A percentile compares a stretch with the other conserved stretches of the same genome.
Evolutionary conservation across 768 basidiomycete species (phyloP).

Genomic region (Royoungia palumana): DNA sequence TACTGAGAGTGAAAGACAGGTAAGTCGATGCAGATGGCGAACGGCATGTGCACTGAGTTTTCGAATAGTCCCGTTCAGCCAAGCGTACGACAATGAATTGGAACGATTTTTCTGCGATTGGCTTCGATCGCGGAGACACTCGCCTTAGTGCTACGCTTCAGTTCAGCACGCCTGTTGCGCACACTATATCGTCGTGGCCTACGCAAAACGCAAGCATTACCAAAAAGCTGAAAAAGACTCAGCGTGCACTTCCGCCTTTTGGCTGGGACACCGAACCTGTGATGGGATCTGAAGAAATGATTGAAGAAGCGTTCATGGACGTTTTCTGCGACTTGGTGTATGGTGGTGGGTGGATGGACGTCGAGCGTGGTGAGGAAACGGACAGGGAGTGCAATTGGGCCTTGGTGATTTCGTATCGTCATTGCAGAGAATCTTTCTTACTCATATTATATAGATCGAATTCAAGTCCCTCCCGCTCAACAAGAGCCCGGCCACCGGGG

Average conservation of each 20-base stretch:
- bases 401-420: slow-evolving; percentile 46
- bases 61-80: slow-evolving; percentile 51
- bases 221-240: slow-evolving; percentile 80
- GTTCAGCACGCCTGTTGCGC: slow-evolving; percentile 57
- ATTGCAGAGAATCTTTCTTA: slow-evolving; percentile 1
- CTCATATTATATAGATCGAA: slow-evolving; percentile 61
- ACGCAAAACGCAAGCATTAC: slow-evolving; percentile 66
- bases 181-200: slow-evolving; percentile 71
- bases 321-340: slow-evolving; percentile 81
- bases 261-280: slow-evolving; percentile 91
- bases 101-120: slow-evolving; percentile 83
- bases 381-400: slow-evolving; percentile 93
- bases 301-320: slow-evolving; percentile 90
- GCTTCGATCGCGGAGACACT: slow-evolving; percentile 77
- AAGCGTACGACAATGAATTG: slow-evolving; percentile 86
- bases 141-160: slow-evolving; percentile 79
- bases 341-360: slow-evolving; percentile 83
- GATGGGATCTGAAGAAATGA: slow-evolving; percentile 68
- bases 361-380: slow-evolving; percentile 62
- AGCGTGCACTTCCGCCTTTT: slow-evolving; percentile 71
- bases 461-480: slow-evolving; percentile 71
- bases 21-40: slow-evolving; percentile 23
- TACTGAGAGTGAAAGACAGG: slow-evolving; percentile 79
- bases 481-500: slow-evolving; percentile 13
- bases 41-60: slow-evolving; percentile 7